Base-by-base conservation (phyloP, 345 rosid genomes). In the Stellera chamaejasme region DNA sequence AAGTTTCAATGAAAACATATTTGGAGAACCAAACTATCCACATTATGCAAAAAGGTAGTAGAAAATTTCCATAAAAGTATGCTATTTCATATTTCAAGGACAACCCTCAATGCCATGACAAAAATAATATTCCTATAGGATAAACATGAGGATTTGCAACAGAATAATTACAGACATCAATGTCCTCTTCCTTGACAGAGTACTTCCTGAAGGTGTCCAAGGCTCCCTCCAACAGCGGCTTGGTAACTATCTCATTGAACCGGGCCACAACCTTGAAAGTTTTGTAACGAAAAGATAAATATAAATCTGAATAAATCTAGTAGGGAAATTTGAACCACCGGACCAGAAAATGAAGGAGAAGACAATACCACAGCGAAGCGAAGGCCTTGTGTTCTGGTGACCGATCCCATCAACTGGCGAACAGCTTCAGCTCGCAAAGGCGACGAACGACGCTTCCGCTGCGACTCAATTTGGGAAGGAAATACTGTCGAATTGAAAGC, bases 241-340 rank as follows among this genome's bases (percentile, higher is more conserved):
- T 87, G 0, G 99, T 94, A 60, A 93, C 88, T 50, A 93, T 75
- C 76, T 93, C 99, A 67, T 89, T 89, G 72, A 89, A 93, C 66
- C 99, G 76, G 10, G 97, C 96, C n/a, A 93, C 90, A 62, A 90
- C 97, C 99, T 93, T 55, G 26, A 54, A 46, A 62, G 50, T 55
- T 8, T 45, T 48, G 25, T 2, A 36, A 25, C 13, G 46, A 63
- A 2, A 54, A 47, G 11, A 58, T 25, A 13, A 13, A 48, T 28
- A 32, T 5, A 43, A 61, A 48, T 15, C 10, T 28, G 45, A 60
- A 39, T 48, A 32, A 60, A 49, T n/a, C 14, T 49, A 48, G 3
- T 49, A 2, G 52, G 2, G 3, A 49, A 14, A 14, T 4, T 49
- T 2, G 28, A 16, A 36, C 25, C 3, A 27, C 55, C 5, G 25